Evolutionary conservation across 108 stramenopile genomes (phyloP), one percentile per base, ranked within the genome.

Genomic region (Cyclotella sp.): DNA sequence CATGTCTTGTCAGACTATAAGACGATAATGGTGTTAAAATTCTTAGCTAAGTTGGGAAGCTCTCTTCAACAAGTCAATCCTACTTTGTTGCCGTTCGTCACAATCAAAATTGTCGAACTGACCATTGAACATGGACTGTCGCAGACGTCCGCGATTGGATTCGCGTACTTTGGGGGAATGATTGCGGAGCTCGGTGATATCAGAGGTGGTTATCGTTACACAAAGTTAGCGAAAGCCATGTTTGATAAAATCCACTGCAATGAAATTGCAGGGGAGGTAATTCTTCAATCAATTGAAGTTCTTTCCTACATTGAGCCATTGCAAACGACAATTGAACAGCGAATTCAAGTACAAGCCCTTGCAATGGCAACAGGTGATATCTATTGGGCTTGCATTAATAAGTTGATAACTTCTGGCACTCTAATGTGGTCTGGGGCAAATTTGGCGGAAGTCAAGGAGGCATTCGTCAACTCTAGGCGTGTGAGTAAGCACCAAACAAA

Each of bases 61-160:
- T 52, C 9, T 22, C 14, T 63, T 9, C 64, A 15, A 6, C 24
- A 18, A 0, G 19, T 34, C 15, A 61, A 28, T 22, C 29, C 60
- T 30, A 29, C 26, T 14, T 34, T 28, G 14, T 10, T 15, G 12
- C 24, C 64, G 26, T 24, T 75, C 3, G 45, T 75, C 11, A n/a
- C 29, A 39, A 29, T 51, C 16, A 53, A 68, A 26, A 45, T 66
- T 14, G 41, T n/a, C n/a, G n/a, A n/a, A n/a, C n/a, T n/a, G n/a
- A n/a, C n/a, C n/a, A n/a, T n/a, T n/a, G n/a, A n/a, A 24, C 39
- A 75, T 65, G 73, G 73, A 19, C 54, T 75, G 70, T 18, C 47
- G 18, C 53, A 62, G 8, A 10, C 63, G n/a, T 78, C 70, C 10
- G 47, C 70, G 0, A 9, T 71, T 59, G 76, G 21, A 13, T 70